Evolutionary conservation across 208 protist species (phyloP), one percentile per base, ranked within the genome.

Genomic region (Acanthamoeba royreba): DNA sequence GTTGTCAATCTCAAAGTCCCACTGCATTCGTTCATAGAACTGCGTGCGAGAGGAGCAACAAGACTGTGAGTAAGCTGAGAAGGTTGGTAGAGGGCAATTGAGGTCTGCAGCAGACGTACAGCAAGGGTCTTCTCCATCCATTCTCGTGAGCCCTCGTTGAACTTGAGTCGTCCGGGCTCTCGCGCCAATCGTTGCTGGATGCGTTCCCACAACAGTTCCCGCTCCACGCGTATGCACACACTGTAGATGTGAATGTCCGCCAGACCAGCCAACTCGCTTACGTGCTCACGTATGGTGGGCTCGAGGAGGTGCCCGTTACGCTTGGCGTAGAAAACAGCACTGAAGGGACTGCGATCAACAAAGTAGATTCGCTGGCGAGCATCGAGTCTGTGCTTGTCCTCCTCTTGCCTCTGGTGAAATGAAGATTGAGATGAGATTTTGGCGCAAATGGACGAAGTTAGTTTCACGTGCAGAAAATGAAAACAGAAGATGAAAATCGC

Each of bases 211-310:
- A 92, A 40, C 8, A 92, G 87, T 17, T 79, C 87, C 0, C 17
- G 25, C 33, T 92, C 87, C 4, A 79, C 61, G 1, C 45, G 87
- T 13, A 92, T 81, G 45, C 46, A 79, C 35, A 92, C 87, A 13
- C 58, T 92, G 58, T 92, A 92, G 63, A 92, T 92, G 87, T 92
- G 55, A 28, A 92, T 79, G 58, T 92, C 63, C 11, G 52, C 58
- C 2, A 90, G 55, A 22, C n/a, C 8, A 17, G 87, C 55, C 11
- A 92, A 61, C 87, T 92, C 87, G 7, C 45, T n/a, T 40, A 72
- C 46, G 11, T 79, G 61, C 45, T 72, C 58, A 11, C 46, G 45
- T 0, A 92, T 92, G 28, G 35, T 15, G 15, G 87, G 87, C 58
- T 92, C 46, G 7, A 92, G 87, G 38, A 92, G 45, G 42, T 92